These are phyloP conservation scores for Picochlorum sp. DNA, from an alignment of 139 green algal species.

Conservation along the genomic window DNA sequence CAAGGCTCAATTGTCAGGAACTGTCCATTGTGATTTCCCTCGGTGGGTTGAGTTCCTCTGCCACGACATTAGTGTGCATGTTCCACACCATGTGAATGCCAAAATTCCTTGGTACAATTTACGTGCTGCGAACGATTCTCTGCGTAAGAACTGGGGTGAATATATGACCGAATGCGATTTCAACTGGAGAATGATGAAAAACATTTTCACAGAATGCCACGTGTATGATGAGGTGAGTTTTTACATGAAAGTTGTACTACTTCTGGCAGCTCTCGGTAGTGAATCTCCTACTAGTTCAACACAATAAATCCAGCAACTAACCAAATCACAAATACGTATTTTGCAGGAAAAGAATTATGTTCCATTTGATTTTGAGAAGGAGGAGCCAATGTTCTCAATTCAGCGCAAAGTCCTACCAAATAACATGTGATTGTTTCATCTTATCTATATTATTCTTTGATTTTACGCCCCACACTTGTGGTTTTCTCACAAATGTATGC, in stretches of 20 bases:
- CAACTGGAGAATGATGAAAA: conserved; percentile 92
- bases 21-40: conserved; percentile 95
- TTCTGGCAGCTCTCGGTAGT: background rate
- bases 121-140: conserved; percentile 44
- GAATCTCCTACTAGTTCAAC: no score
- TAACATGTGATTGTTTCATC: conserved; percentile 18
- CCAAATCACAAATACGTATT: conserved; percentile 3
- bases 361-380: conserved; percentile 73
- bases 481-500: conserved; percentile 1
- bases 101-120: conserved; percentile 98
- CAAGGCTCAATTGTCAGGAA: conserved; percentile 81
- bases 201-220: conserved; percentile 83
- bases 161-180: conserved; percentile 88
- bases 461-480: no score
- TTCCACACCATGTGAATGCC: conserved; percentile 87
- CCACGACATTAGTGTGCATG: conserved; percentile 94
- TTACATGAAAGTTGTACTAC: background rate
- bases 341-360: conserved; percentile 76
- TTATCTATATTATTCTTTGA: background rate
- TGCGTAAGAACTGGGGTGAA: conserved; percentile 75
- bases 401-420: conserved; percentile 66
- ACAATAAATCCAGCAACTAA: background rate
- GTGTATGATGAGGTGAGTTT: conserved; percentile 78
- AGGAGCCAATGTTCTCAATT: conserved; percentile 58
- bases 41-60: conserved; percentile 85